Base-by-base conservation (phyloP, 768 basidiomycete genomes). In the Lentinula sp. region DNA sequence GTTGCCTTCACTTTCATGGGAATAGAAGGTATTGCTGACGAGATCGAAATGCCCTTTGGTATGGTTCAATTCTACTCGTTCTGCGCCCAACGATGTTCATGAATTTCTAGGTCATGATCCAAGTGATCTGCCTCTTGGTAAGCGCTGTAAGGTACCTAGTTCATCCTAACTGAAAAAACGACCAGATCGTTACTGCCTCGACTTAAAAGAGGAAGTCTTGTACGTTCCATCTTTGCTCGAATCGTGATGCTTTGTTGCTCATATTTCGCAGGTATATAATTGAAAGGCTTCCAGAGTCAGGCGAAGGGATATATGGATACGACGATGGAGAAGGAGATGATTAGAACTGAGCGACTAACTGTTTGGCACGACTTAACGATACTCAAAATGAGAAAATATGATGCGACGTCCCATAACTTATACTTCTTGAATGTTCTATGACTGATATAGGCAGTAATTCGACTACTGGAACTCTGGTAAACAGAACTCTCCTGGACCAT, bases 1-100 rank as follows among this genome's bases (percentile, higher is more conserved):
- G 88, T 95, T 32, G 86, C 92, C 7, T 94, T 95, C 76, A 95
- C 91, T 0, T 82, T 97, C 57, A 94, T 95, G 84, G 93, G 94
- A 16, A 91, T 98, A 56, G 95, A 97, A 77, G 94, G 93, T 4
- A 98, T 97, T 65, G 95, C 95, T 0, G 89, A 95, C 62, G 87
- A 93, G 72, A 93, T 96, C 65, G 95, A 97, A 72, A 90, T 91
- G 87, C 95, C 95, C 0, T 97, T 97, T 66, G 95, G 93, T 88
- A 63, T 51, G 78, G 71, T 28, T 49, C 23, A 58, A 32, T 52
- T 42, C 31, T 8, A 16, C 18, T 42, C 28, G 6, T 4, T n/a
- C 28, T 61, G 13, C 23, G 45, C 63, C 40, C 23, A n/a, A 11
- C 50, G 65, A 62, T 62, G 8, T 49, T 64, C 34, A 43, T 16